A percentile compares a stretch with the other conserved stretches of the same genome.
These are phyloP conservation scores for Penicillium malachiteum DNA, from an alignment of 495 filamentous ascomycete genomes.

Conservation along the genomic window DNA sequence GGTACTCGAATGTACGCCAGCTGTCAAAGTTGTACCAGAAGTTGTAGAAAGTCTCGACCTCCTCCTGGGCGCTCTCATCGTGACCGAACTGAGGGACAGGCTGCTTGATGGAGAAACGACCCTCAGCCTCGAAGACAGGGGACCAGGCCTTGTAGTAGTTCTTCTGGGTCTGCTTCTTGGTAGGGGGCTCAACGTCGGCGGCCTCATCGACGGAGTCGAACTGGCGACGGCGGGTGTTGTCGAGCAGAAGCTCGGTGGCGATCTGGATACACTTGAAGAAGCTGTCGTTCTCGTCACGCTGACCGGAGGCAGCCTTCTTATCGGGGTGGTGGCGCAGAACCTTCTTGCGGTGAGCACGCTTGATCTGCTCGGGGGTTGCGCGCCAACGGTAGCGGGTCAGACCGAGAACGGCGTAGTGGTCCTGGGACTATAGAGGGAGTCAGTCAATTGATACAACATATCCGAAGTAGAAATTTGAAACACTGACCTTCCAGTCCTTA, in stretches of 20 bases:
- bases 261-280: constrained; percentile 99
- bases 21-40: constrained; percentile 99
- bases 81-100: constrained; percentile 83
- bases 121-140: constrained; percentile 83
- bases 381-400: constrained; percentile 85
- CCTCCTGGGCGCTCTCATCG: constrained; percentile 80
- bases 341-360: constrained; percentile 98
- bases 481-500: constrained; percentile 96
- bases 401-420: constrained; percentile 97
- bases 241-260: constrained; percentile 87
- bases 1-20: constrained; percentile 96
- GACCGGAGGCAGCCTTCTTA: constrained; percentile 86
- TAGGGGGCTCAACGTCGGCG: constrained; percentile 85
- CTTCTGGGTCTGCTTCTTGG: constrained; percentile 86
- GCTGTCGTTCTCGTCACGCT: constrained; percentile 85
- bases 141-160: constrained; percentile 95
- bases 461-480: background rate
- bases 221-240: constrained; percentile 90
- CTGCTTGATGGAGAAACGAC: constrained; percentile 84
- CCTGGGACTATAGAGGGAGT: constrained; percentile 65
- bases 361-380: constrained; percentile 97
- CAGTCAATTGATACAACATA: constrained; percentile 11
- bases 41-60: constrained; percentile 95
- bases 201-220: constrained; percentile 95
- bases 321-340: constrained; percentile 97